A percentile compares a stretch with the other conserved stretches of the same genome.
phyloP scores from a whole-genome alignment of 805 yeast genomes.

The Lipomyces yamadae region DNA sequence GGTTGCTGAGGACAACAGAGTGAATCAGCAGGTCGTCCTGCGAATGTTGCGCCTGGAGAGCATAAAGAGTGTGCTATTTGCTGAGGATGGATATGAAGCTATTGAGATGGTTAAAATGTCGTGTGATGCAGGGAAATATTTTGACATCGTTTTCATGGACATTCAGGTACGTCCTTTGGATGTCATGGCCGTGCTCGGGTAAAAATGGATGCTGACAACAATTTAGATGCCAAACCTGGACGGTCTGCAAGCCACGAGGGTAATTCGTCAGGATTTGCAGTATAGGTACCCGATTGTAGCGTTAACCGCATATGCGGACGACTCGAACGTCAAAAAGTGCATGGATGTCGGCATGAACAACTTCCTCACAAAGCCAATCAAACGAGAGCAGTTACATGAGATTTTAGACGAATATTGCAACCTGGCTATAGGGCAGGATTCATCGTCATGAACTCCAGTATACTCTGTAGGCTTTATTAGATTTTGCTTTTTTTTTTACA shows the following conservation, averaged over 20 bases:
- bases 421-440: background rate
- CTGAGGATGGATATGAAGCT: constrained; percentile 91
- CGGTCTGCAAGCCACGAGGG: constrained; percentile 81
- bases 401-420: constrained; percentile 26
- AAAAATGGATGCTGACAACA: background rate
- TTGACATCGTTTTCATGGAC: constrained; percentile 89
- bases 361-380: constrained; percentile 85
- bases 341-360: constrained; percentile 91
- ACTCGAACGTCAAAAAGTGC: constrained; percentile 84
- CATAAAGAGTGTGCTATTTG: constrained; percentile 68
- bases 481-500: background rate
- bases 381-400: constrained; percentile 64
- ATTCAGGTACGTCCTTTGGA: constrained; percentile 56
- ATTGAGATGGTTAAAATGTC: constrained; percentile 65
- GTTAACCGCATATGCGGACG: constrained; percentile 93
- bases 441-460: background rate
- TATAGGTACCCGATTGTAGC: constrained; percentile 84
- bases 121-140: constrained; percentile 44
- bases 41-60: constrained; percentile 90
- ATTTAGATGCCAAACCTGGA: constrained; percentile 82
- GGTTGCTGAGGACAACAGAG: constrained; percentile 92
- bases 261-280: constrained; percentile 65
- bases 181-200: background rate
- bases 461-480: background rate
- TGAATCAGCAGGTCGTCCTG: constrained; percentile 90